phyloP scores from a whole-genome alignment of 73 alveolate species.

The Uronychia setigera region DNA sequence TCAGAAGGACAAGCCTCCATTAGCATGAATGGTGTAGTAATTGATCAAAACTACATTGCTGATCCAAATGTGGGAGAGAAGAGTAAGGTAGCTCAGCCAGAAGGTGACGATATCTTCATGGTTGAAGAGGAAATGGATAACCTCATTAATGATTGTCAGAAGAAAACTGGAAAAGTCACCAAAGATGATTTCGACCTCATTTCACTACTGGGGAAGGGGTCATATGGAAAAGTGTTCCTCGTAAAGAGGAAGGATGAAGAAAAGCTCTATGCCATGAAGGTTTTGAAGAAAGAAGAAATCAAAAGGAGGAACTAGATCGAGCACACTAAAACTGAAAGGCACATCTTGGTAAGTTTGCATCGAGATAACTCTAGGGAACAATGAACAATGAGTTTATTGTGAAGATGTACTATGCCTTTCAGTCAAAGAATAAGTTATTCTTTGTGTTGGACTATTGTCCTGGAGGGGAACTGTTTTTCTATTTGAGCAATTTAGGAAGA shows the following conservation, averaged over 20 bases:
- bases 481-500: constrained; percentile 46
- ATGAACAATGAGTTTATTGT: constrained; percentile 85
- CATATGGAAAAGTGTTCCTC: constrained; percentile 69
- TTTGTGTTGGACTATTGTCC: constrained; percentile 73
- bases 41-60: background rate
- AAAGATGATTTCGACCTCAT: constrained; percentile 41
- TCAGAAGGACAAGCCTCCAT: background rate
- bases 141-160: constrained; percentile 23
- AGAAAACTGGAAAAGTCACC: constrained; percentile 35
- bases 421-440: constrained; percentile 61
- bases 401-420: constrained; percentile 73
- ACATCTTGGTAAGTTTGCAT: constrained; percentile 56
- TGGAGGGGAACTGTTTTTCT: constrained; percentile 83
- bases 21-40: background rate
- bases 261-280: constrained; percentile 87
- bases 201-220: constrained; percentile 70
- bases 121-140: constrained; percentile 12
- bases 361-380: constrained; percentile 68
- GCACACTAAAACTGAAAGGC: constrained; percentile 88
- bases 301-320: constrained; percentile 67
- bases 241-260: constrained; percentile 48
- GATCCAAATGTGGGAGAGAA: background rate
- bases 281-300: constrained; percentile 76
- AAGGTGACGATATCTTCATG: constrained; percentile 6
- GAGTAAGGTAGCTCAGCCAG: background rate